phyloP scores from a whole-genome alignment of 2,329 filamentous ascomycete genomes.

The Aspergillus chevalieri region DNA sequence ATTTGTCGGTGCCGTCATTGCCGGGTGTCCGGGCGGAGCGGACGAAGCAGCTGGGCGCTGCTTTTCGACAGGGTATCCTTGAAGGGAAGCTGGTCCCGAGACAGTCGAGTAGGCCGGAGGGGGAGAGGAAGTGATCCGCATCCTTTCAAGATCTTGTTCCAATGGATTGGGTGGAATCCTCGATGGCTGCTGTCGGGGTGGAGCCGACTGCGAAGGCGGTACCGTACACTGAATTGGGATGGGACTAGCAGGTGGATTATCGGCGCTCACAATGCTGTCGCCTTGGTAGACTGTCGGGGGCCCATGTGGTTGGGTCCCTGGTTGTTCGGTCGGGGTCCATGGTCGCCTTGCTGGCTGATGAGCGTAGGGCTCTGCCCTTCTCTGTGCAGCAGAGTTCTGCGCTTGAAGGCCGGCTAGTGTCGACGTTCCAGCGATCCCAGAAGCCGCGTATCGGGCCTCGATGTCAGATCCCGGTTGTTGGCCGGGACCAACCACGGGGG shows the following conservation, averaged over 20 bases:
- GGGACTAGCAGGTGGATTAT: slow-evolving; percentile 33
- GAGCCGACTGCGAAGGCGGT: slow-evolving; percentile 16
- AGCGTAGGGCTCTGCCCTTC: slow-evolving; percentile 73
- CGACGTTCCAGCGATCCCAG: slow-evolving; percentile 79
- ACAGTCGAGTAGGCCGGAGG: slow-evolving; percentile 94
- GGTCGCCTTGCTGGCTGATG: slow-evolving; percentile 54
- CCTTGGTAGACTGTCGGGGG: slow-evolving; percentile 91
- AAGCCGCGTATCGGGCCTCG: slow-evolving; percentile 83
- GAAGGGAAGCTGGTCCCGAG: slow-evolving; percentile 43
- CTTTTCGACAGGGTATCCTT: slow-evolving; percentile 72
- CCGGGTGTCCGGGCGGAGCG: slow-evolving; percentile 19
- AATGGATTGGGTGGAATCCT: slow-evolving; percentile 62
- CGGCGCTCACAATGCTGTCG: slow-evolving; percentile 57
- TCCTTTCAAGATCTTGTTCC: slow-evolving; percentile 77
- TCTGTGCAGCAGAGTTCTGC: slow-evolving; percentile 74
- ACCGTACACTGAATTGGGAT: slow-evolving; percentile 26
- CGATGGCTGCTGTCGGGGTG: slow-evolving; percentile 14
- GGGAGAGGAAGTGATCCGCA: slow-evolving; percentile 74
- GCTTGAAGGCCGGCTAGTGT: slow-evolving; percentile 70
- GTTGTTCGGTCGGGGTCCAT: slow-evolving; percentile 92
- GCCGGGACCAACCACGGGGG: slow-evolving; percentile 69
- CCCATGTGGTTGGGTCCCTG: slow-evolving; percentile 78
- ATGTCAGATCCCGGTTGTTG: slow-evolving; percentile 71
- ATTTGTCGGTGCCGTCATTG: slow-evolving; percentile 16
- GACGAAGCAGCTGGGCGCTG: slow-evolving; percentile 43